These are phyloP conservation scores for Orbilia javanica DNA, from an alignment of 2,329 filamentous ascomycete species.

Conservation along the genomic window DNA sequence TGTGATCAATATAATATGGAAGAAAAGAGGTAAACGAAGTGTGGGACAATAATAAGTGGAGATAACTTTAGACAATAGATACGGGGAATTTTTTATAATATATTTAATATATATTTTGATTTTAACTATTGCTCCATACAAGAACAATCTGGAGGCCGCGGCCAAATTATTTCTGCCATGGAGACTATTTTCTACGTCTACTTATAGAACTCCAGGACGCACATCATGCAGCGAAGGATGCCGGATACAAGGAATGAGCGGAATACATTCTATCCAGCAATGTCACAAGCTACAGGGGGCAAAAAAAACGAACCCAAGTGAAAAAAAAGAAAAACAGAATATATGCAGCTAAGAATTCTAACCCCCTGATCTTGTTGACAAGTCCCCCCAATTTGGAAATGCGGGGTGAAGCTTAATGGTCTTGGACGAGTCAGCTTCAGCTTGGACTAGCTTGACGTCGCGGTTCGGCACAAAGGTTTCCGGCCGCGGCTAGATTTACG, in stretches of 20 bases:
- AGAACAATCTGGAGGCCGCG: background rate
- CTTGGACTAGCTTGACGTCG: background rate
- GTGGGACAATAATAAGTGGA: too few relatives aligned
- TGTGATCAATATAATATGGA: background rate
- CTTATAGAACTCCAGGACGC: too few relatives aligned
- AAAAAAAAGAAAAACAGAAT: background rate
- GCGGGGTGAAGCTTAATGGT: constrained; percentile 9
- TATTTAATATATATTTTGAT: too few relatives aligned
- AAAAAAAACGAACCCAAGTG: background rate
- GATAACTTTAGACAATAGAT: too few relatives aligned
- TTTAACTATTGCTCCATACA: too few relatives aligned
- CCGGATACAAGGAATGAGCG: background rate
- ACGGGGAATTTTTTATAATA: too few relatives aligned
- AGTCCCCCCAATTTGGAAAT: constrained; percentile 2
- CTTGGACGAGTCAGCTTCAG: constrained; percentile 6
- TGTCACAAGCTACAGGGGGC: background rate
- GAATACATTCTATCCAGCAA: too few relatives aligned
- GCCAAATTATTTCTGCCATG: background rate
- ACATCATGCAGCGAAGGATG: too few relatives aligned
- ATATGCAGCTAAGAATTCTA: background rate
- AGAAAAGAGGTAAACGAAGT: too few relatives aligned
- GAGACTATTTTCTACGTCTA: background rate
- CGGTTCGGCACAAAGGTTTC: constrained; percentile 8
- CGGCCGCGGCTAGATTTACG: constrained; percentile 5
- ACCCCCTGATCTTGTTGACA: background rate